Percentiles rank a stretch among this genome's conserved stretches.
phyloP scores from a whole-genome alignment of 768 basidiomycete species.

The Phlegmacium glaucopus region DNA sequence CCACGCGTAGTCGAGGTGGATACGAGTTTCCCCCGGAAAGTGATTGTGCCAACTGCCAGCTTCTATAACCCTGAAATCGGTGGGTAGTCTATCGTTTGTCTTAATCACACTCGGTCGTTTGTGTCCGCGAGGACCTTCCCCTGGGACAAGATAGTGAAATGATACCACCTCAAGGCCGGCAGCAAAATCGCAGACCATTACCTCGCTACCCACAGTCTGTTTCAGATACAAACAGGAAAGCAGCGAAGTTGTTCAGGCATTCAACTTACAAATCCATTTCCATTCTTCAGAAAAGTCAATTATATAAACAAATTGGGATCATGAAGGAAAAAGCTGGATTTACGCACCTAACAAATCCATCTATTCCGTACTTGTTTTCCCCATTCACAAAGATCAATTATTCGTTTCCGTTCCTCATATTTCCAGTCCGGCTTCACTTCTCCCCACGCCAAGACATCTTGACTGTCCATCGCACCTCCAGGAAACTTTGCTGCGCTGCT shows the following conservation, averaged over 20 bases:
- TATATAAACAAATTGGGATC: too few species aligned
- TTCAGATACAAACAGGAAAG: background rate
- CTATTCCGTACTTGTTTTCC: slow-evolving; percentile 35
- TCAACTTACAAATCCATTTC: slow-evolving; percentile 46
- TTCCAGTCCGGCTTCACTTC: slow-evolving; percentile 18
- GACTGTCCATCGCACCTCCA: slow-evolving; percentile 40
- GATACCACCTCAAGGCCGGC: slow-evolving; percentile 36
- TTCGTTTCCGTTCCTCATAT: slow-evolving; percentile 29
- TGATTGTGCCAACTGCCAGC: slow-evolving; percentile 39
- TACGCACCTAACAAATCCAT: slow-evolving; percentile 45
- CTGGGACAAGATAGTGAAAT: slow-evolving; percentile 29
- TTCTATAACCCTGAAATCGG: slow-evolving; percentile 21
- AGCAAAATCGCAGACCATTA: slow-evolving; percentile 46
- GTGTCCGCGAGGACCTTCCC: background rate
- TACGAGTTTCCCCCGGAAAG: slow-evolving; percentile 41
- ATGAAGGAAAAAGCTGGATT: background rate
- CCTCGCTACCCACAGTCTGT: slow-evolving; percentile 34
- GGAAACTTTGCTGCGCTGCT: slow-evolving; percentile 42
- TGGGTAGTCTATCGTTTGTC: background rate
- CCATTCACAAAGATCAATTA: slow-evolving; percentile 40
- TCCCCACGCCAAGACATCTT: slow-evolving; percentile 47
- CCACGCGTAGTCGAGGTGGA: slow-evolving; percentile 36
- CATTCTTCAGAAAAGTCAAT: too few species aligned
- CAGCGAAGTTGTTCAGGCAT: too few species aligned
- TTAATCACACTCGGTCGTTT: background rate